Percentiles rank a stretch among this genome's conserved stretches.
Evolutionary conservation across 1,284 basidiomycete genomes (phyloP).

Genomic region (Ceratobasidium sp.): DNA sequence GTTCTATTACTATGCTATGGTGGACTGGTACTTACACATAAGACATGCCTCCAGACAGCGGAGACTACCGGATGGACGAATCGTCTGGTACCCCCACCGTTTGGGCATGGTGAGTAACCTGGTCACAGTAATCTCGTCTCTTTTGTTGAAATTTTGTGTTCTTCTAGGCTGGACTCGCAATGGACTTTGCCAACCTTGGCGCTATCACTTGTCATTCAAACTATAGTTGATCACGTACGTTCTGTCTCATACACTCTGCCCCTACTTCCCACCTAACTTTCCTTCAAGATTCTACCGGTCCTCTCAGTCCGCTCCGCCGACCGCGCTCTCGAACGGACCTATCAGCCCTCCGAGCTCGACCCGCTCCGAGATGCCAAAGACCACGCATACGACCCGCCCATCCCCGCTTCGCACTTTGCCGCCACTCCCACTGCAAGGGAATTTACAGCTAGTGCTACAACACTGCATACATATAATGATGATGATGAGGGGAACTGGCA

Average conservation of each 20-base stretch:
- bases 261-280: not conserved
- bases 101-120: conserved; percentile 34
- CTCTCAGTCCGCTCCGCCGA: conserved; percentile 20
- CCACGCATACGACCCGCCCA: conserved; percentile 25
- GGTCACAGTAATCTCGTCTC: too few relatives aligned
- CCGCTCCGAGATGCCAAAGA: conserved; percentile 29
- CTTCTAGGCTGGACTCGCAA: conserved; percentile 20
- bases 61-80: not conserved
- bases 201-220: not conserved
- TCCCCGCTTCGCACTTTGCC: not conserved
- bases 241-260: too few relatives aligned
- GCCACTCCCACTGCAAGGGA: not conserved
- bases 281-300: conserved; percentile 17
- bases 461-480: too few relatives aligned
- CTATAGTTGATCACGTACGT: conserved; percentile 31
- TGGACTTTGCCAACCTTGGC: conserved; percentile 32
- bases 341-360: conserved; percentile 18
- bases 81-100: not conserved
- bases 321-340: conserved; percentile 15
- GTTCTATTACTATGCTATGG: not conserved
- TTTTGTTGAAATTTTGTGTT: not conserved
- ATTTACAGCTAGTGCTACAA: not conserved
- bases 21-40: not conserved
- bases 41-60: not conserved
- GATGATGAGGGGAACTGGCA: too few relatives aligned